Evolutionary conservation across 1,284 basidiomycete species (phyloP), one percentile per base, ranked within the genome.

Genomic region (Wolfiporia cocos): DNA sequence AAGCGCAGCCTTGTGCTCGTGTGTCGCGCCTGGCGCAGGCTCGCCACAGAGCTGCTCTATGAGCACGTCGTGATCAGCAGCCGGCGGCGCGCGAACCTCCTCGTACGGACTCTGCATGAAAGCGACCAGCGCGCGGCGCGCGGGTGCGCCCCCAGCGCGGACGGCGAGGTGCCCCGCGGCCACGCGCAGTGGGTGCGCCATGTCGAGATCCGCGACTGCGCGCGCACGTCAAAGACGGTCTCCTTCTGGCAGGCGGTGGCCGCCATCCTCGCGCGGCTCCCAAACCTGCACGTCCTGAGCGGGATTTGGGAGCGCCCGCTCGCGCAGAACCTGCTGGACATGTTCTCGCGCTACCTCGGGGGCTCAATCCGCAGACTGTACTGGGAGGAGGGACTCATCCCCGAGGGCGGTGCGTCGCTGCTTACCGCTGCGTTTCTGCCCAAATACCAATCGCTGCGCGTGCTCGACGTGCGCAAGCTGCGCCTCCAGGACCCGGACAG

Each of bases 1-100:
- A 77, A 76, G 50, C 66, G 70, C 48, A 56, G 63, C 11, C 60
- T 77, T 17, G 68, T 73, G 28, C 63, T 65, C 37, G 75, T 77
- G n/a, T 74, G 66, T 52, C 66, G 61, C 32, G 57, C 62, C 7
- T 78, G 74, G 76, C 63, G 70, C 42, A 45, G 48, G n/a, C 53
- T 74, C 34, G 64, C 69, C 3, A 47, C 66, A 15, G 67, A 67
- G 45, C 55, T 76, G 20, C 59, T 76, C 30, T 77, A 75, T 51
- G 64, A 69, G 43, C 68, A 76, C 49, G 52, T 76, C 30, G 49
- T 56, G 12, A 44, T 57, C 39, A 48, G 44, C 38, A 52, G 56
- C 43, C 22, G 41, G 3, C 46, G 50, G 2, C 47, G 48, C 26
- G 46, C 53, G 33, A 44, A 46, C 32, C 32, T 49, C 2, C 45